Evolutionary conservation across 257 asterid species (phyloP).

Genomic region (Agastache rugosa): DNA sequence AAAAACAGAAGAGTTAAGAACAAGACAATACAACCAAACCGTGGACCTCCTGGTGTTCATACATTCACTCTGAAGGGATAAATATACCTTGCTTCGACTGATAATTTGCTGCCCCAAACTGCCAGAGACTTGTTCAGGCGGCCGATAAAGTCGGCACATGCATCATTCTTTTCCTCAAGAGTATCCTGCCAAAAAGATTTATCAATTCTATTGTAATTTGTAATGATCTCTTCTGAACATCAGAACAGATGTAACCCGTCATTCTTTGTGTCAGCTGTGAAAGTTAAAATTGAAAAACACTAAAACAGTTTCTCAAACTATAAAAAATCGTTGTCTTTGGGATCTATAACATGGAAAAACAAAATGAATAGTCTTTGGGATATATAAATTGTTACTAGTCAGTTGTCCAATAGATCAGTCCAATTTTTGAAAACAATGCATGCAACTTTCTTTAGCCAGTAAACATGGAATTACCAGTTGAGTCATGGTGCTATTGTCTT

Average conservation of each 20-base stretch:
- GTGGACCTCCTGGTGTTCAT: constrained; percentile 20
- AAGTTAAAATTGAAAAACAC: constrained; percentile 20
- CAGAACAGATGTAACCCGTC: constrained; percentile 15
- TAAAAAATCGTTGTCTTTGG: neutral
- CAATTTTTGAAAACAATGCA: constrained; percentile 1
- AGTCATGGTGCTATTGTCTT: constrained; percentile 61
- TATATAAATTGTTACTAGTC: neutral
- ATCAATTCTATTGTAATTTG: constrained; percentile 30
- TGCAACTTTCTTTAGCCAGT: constrained; percentile 20
- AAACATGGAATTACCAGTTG: constrained; percentile 58
- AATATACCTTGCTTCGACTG: constrained; percentile 79
- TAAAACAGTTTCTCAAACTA: constrained; percentile 31
- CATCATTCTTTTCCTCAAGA: constrained; percentile 69
- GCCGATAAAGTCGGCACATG: constrained; percentile 65
- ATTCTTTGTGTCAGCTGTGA: constrained; percentile 19
- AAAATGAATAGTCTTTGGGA: neutral
- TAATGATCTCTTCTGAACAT: constrained; percentile 25
- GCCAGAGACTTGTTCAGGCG: constrained; percentile 79
- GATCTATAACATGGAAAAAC: neutral
- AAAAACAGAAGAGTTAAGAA: neutral
- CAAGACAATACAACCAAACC: neutral
- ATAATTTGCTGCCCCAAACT: constrained; percentile 71
- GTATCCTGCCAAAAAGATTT: constrained; percentile 60
- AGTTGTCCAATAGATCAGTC: neutral
- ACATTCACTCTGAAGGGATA: constrained; percentile 1